Percentiles rank a stretch among this genome's conserved stretches.
Evolutionary conservation across 768 basidiomycete genomes (phyloP).

Genomic region (Pleurotus eryngii): DNA sequence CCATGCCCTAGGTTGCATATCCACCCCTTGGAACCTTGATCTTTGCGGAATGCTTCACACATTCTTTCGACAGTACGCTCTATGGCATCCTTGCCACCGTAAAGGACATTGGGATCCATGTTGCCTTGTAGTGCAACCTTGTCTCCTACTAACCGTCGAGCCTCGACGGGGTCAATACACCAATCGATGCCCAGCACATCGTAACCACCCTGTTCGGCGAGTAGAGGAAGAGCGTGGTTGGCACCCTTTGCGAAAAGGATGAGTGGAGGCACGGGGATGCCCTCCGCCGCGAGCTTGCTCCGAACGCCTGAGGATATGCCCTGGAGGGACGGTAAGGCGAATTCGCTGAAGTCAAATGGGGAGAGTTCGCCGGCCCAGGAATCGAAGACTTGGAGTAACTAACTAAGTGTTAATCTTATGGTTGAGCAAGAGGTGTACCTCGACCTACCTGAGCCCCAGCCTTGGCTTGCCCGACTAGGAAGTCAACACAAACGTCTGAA

Average conservation of each 20-base stretch:
- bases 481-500: conserved; percentile 87
- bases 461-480: conserved; percentile 86
- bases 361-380: conserved; percentile 94
- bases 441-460: conserved; percentile 89
- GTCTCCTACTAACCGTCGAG: conserved; percentile 56
- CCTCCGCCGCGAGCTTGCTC: conserved; percentile 46
- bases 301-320: conserved; percentile 74
- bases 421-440: background rate
- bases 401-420: conserved; percentile 3
- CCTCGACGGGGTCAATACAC: conserved; percentile 77
- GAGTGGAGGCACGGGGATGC: conserved; percentile 67
- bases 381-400: conserved; percentile 97
- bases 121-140: conserved; percentile 86
- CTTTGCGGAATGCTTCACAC: conserved; percentile 68
- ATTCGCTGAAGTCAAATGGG: conserved; percentile 78
- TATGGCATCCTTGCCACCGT: conserved; percentile 84
- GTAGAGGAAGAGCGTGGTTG: conserved; percentile 59
- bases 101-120: conserved; percentile 84
- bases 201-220: conserved; percentile 70
- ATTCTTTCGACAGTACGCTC: conserved; percentile 82
- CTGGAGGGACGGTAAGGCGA: conserved; percentile 77
- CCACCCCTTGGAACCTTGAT: conserved; percentile 66
- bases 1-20: conserved; percentile 97
- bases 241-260: conserved; percentile 96
- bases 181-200: conserved; percentile 92